Conservation (phyloP, 352 stramenopile species). For the Elongisporangium undulatum region DNA sequence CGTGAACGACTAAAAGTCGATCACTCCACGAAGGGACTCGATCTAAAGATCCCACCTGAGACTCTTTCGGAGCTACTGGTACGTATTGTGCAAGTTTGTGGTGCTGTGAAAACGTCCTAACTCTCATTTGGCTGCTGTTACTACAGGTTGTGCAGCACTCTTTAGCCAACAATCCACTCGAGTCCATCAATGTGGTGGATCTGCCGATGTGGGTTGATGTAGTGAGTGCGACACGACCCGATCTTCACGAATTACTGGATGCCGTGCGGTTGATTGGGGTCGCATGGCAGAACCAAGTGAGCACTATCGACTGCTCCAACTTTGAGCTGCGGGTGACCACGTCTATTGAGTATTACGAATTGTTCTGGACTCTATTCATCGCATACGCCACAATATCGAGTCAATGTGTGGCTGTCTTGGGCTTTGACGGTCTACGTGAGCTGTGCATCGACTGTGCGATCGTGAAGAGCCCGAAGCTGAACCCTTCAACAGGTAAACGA, state of each 20-base stretch:
- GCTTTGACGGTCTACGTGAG: not conserved
- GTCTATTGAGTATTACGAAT: not conserved
- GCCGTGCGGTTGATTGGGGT: not conserved
- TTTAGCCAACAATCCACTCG: not conserved
- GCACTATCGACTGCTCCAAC: not conserved
- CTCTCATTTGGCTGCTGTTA: not conserved
- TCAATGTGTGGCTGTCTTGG: not conserved
- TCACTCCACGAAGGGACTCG: not conserved
- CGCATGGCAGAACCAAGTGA: not conserved
- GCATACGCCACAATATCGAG: not conserved
- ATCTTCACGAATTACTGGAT: not conserved
- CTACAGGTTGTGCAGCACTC: not conserved
- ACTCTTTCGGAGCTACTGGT: constrained; percentile 9
- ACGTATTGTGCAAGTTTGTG: not conserved
- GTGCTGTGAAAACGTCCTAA: not conserved
- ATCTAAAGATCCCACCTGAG: constrained; percentile 1
- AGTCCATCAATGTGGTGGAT: not conserved
- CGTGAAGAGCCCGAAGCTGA: not conserved
- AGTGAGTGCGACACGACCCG: not conserved
- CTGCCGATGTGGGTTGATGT: not conserved
- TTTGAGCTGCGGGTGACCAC: not conserved
- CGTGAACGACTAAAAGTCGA: not conserved
- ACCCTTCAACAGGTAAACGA: not conserved
- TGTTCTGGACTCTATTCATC: not conserved
- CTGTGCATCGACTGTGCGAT: not conserved